Base-by-base conservation (phyloP, 768 basidiomycete species). In the Phlegmacium glaucopus region DNA sequence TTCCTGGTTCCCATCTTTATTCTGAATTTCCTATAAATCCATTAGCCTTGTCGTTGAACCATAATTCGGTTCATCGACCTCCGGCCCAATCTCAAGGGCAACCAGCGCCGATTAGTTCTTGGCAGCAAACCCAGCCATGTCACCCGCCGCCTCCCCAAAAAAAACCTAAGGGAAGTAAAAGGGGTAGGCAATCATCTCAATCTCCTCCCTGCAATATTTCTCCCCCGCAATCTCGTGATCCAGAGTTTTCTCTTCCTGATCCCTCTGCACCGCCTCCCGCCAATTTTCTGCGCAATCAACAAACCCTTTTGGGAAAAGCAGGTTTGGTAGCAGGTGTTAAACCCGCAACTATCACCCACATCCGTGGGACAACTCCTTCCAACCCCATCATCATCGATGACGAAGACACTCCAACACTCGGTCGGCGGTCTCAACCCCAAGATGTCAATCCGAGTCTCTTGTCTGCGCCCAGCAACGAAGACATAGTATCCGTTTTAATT, bases 1-100 rank as follows among this genome's bases (percentile, higher is more conserved):
- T 90, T 88, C 87, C 87, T 90, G 89, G 88, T 81, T 87, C 87
- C 87, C 88, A 86, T 74, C 76, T 72, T 68, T 75, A 74, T 87
- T 86, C 86, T 90, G 85, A 90, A 90, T 77, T 83, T 72, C 78
- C 87, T 71, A 77, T 84, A 75, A 71, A 80, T 75, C 82, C 83
- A 80, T 68, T 84, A 88, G 87, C 80, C 74, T 77, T 75, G 72
- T 75, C 77, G 66, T 70, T 74, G 69, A 75, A 67, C 58, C 65
- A 63, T 63, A 64, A 61, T 54, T 54, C 54, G 52, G 61, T 68
- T 68, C 57, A 56, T 57, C 70, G 66, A 60, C 70, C 71, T 62
- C 70, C 66, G 66, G 67, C 70, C 59, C 56, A 58, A 45, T 44
- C 47, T 30, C 60, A 57, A 55, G 44, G 39, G 32, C 49, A 39